phyloP scores from a whole-genome alignment of 352 stramenopile genomes.

The Phytophthora litchii region DNA sequence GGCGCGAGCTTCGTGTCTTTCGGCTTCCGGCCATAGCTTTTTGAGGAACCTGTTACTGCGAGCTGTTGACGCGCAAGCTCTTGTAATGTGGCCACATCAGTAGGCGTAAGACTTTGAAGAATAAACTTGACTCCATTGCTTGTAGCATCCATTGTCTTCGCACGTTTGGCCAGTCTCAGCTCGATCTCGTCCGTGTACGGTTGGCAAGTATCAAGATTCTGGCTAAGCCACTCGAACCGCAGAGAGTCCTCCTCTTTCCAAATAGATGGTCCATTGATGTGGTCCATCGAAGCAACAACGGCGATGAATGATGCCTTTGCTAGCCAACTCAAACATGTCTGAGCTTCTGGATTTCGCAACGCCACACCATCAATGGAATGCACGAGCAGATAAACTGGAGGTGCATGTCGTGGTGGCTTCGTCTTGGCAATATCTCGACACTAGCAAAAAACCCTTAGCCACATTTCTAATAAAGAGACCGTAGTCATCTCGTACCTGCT shows the following conservation, averaged over 20 bases:
- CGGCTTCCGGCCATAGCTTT: slow-evolving; percentile 9
- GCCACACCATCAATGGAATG: slow-evolving; percentile 61
- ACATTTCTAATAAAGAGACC: neutral
- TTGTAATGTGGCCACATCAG: slow-evolving; percentile 56
- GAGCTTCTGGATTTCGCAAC: slow-evolving; percentile 48
- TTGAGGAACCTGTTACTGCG: slow-evolving; percentile 12
- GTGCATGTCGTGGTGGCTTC: slow-evolving; percentile 14
- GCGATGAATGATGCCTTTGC: slow-evolving; percentile 45
- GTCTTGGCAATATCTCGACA: slow-evolving; percentile 39
- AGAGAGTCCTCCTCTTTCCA: slow-evolving; percentile 61
- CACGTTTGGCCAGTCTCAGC: slow-evolving; percentile 32
- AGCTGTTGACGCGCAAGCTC: slow-evolving; percentile 51
- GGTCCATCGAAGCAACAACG: slow-evolving; percentile 59
- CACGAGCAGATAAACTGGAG: slow-evolving; percentile 48
- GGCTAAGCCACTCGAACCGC: slow-evolving; percentile 59
- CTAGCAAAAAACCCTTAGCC: slow-evolving; percentile 14
- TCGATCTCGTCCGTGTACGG: slow-evolving; percentile 60
- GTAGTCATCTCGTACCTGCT: slow-evolving; percentile 32
- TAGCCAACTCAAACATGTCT: slow-evolving; percentile 61
- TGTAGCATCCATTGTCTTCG: slow-evolving; percentile 38
- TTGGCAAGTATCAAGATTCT: slow-evolving; percentile 46
- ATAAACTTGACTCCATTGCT: slow-evolving; percentile 65
- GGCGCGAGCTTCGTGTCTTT: slow-evolving; percentile 28
- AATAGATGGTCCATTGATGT: slow-evolving; percentile 57
- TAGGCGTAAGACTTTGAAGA: slow-evolving; percentile 65